Conservation (phyloP, 805 yeast species). For the Nakazawaea ernobii region DNA sequence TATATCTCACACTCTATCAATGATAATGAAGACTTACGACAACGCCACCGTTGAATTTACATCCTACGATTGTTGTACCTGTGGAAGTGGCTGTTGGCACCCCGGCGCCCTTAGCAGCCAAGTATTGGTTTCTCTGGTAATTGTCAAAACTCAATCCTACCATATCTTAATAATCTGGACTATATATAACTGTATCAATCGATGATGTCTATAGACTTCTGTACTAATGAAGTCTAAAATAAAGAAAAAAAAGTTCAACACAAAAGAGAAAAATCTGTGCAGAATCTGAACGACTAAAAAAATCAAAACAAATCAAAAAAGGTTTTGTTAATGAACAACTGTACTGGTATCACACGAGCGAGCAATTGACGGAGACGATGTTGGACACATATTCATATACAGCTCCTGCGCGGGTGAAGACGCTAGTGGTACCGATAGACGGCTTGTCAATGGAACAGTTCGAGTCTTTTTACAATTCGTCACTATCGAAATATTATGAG, state of each 20-base stretch:
- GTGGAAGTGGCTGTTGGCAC: constrained; percentile 92
- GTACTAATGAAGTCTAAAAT: background rate
- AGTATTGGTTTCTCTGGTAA: constrained; percentile 78
- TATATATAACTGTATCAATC: constrained; percentile 2
- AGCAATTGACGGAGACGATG: constrained; percentile 5
- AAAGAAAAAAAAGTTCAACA: background rate
- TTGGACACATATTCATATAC: constrained; percentile 43
- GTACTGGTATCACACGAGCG: background rate
- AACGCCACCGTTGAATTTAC: constrained; percentile 89
- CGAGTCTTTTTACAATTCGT: constrained; percentile 29
- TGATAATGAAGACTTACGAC: constrained; percentile 31
- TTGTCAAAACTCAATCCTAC: constrained; percentile 91
- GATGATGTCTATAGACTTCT: background rate
- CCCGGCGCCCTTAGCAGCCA: constrained; percentile 67
- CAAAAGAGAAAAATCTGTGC: background rate
- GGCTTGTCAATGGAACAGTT: constrained; percentile 37
- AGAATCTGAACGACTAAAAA: background rate
- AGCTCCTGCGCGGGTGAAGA: constrained; percentile 61
- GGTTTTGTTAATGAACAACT: too few species aligned
- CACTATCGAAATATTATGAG: constrained; percentile 47
- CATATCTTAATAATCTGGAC: constrained; percentile 35
- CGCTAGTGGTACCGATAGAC: constrained; percentile 66
- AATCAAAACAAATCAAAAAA: background rate
- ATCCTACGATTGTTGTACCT: constrained; percentile 99
- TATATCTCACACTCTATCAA: background rate